Conservation (phyloP, 805 yeast genomes). For the Metschnikowia corniflorae region DNA sequence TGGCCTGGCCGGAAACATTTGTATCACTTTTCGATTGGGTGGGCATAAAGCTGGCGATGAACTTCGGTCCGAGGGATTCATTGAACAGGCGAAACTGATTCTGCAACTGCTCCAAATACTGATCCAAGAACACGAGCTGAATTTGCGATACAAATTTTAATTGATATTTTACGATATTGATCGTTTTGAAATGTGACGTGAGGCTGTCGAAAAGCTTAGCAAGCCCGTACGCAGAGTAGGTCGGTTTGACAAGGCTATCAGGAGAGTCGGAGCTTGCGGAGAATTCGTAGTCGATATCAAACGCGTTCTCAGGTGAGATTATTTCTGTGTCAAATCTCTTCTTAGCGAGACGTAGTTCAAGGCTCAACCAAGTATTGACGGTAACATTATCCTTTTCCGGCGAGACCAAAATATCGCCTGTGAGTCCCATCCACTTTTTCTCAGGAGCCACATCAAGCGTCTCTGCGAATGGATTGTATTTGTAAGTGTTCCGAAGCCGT, state of each 20-base stretch:
- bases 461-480: constrained; percentile 41
- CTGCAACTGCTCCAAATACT: constrained; percentile 35
- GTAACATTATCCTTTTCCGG: constrained; percentile 34
- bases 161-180: constrained; percentile 49
- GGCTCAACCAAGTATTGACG: constrained; percentile 46
- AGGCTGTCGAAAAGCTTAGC: constrained; percentile 55
- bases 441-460: constrained; percentile 20
- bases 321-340: constrained; percentile 50
- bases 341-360: constrained; percentile 51
- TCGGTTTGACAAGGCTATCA: constrained; percentile 41
- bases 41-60: constrained; percentile 33
- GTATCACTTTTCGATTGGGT: constrained; percentile 9
- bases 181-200: constrained; percentile 50
- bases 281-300: constrained; percentile 56
- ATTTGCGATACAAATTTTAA: constrained; percentile 52
- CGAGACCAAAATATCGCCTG: constrained; percentile 35
- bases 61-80: constrained; percentile 31
- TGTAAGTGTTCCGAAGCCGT: constrained; percentile 40
- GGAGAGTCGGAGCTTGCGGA: constrained; percentile 17
- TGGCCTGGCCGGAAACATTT: constrained; percentile 84
- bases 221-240: constrained; percentile 57
- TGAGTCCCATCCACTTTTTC: constrained; percentile 47
- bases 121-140: constrained; percentile 54
- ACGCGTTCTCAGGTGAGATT: constrained; percentile 45
- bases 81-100: constrained; percentile 42